Percentiles rank a stretch among this genome's conserved stretches.
Conservation (phyloP, 2,329 filamentous ascomycete species). For the Zopfia rhizophila region DNA sequence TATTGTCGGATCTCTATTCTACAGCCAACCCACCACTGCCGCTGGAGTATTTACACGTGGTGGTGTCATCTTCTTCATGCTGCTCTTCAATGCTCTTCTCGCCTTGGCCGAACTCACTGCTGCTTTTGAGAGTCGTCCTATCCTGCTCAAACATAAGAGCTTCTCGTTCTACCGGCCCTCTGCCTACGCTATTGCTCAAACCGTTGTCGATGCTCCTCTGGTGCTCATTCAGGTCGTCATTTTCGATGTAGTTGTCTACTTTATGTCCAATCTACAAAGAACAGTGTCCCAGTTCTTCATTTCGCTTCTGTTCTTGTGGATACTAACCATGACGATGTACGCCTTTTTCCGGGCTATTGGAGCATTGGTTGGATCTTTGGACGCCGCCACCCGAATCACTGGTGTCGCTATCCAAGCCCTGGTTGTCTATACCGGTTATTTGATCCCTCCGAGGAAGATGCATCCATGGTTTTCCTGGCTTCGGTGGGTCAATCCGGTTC, state of each 20-base stretch:
- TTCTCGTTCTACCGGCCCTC: constrained; percentile 75
- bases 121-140: constrained; percentile 70
- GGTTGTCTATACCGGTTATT: constrained; percentile 53
- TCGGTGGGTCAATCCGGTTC: constrained; percentile 65
- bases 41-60: constrained; percentile 68
- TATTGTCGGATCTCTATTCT: constrained; percentile 61
- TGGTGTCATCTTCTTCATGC: constrained; percentile 70
- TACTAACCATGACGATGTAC: constrained; percentile 58
- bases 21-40: constrained; percentile 62
- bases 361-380: constrained; percentile 46
- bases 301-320: constrained; percentile 70
- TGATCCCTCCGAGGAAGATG: constrained; percentile 54
- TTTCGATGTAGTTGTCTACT: constrained; percentile 71
- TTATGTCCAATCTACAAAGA: constrained; percentile 66
- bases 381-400: constrained; percentile 52
- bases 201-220: constrained; percentile 67
- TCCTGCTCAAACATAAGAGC: constrained; percentile 75
- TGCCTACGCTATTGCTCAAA: constrained; percentile 68
- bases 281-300: constrained; percentile 72
- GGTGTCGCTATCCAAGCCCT: constrained; percentile 54
- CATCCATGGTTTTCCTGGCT: constrained; percentile 55
- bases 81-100: constrained; percentile 71
- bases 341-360: constrained; percentile 53
- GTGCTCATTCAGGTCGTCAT: constrained; percentile 67
- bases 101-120: constrained; percentile 70